Percentiles rank a stretch among this genome's conserved stretches.
phyloP scores from a whole-genome alignment of 2,329 filamentous ascomycete genomes.

The Aaosphaeria arxii region DNA sequence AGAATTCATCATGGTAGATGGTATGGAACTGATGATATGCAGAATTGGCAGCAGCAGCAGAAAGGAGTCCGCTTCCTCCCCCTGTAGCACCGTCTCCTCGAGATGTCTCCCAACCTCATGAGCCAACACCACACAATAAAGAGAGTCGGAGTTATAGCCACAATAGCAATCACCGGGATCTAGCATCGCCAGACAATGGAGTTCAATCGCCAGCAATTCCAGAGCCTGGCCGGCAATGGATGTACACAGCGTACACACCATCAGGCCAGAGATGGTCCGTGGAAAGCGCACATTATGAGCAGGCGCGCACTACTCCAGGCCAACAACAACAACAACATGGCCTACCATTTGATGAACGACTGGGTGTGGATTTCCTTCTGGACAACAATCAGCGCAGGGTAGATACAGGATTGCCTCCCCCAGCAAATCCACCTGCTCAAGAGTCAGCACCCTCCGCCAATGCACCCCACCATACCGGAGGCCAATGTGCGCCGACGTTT shows the following conservation, averaged over 20 bases:
- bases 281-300: constrained; percentile 41
- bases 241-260: constrained; percentile 26
- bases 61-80: constrained; percentile 39
- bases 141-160: constrained; percentile 1
- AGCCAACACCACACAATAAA: constrained; percentile 8
- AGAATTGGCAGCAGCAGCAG: constrained; percentile 49
- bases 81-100: constrained; percentile 22
- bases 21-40: not conserved
- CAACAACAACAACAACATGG: constrained; percentile 14
- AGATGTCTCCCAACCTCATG: constrained; percentile 5
- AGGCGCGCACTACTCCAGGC: constrained; percentile 27
- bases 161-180: constrained; percentile 6
- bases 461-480: constrained; percentile 3
- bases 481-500: constrained; percentile 27
- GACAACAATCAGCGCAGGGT: constrained; percentile 50
- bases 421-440: constrained; percentile 33
- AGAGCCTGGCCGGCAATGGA: constrained; percentile 27
- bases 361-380: constrained; percentile 72
- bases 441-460: constrained; percentile 6
- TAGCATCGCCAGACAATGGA: constrained; percentile 14
- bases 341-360: constrained; percentile 52
- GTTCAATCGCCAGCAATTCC: constrained; percentile 22
- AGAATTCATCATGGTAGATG: not conserved
- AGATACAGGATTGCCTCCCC: constrained; percentile 42
- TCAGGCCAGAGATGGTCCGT: constrained; percentile 33